phyloP scores from a whole-genome alignment of 768 basidiomycete genomes.

The Psilocybe tampanensis region DNA sequence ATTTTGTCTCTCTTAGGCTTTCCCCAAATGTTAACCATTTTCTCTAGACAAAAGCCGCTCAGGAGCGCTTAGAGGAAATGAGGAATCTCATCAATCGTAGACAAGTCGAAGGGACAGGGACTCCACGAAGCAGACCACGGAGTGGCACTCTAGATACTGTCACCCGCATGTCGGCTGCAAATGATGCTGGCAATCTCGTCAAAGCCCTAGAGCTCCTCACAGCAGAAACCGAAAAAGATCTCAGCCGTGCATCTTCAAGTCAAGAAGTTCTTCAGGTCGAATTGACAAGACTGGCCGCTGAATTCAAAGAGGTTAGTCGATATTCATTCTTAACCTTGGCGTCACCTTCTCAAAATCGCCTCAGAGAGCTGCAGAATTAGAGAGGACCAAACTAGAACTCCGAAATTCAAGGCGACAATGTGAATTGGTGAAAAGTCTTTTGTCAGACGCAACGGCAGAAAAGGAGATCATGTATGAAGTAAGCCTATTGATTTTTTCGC shows the following conservation, averaged over 20 bases:
- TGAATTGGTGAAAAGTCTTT: conserved; percentile 76
- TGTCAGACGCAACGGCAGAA: conserved; percentile 79
- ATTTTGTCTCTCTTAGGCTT: background rate
- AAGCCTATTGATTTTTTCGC: background rate
- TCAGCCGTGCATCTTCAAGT: conserved; percentile 50
- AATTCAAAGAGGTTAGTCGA: conserved; percentile 59
- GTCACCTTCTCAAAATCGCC: background rate
- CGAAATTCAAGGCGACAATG: conserved; percentile 72
- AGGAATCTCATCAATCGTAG: conserved; percentile 68
- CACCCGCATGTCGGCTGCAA: conserved; percentile 21
- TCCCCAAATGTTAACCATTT: background rate
- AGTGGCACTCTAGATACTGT: conserved; percentile 38
- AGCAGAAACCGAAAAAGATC: conserved; percentile 58
- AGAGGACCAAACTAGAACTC: conserved; percentile 63
- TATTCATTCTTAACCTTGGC: background rate
- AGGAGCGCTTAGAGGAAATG: conserved; percentile 85
- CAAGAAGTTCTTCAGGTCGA: conserved; percentile 59
- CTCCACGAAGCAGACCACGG: conserved; percentile 50
- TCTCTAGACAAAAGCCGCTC: conserved; percentile 69
- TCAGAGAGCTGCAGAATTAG: conserved; percentile 66
- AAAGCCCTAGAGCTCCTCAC: conserved; percentile 55
- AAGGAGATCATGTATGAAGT: conserved; percentile 96
- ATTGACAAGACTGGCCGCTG: conserved; percentile 48
- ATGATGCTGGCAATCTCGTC: conserved; percentile 37
- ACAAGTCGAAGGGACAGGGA: conserved; percentile 49